phyloP scores from a whole-genome alignment of 2,329 filamentous ascomycete genomes.

The Arachnomyces sp. region DNA sequence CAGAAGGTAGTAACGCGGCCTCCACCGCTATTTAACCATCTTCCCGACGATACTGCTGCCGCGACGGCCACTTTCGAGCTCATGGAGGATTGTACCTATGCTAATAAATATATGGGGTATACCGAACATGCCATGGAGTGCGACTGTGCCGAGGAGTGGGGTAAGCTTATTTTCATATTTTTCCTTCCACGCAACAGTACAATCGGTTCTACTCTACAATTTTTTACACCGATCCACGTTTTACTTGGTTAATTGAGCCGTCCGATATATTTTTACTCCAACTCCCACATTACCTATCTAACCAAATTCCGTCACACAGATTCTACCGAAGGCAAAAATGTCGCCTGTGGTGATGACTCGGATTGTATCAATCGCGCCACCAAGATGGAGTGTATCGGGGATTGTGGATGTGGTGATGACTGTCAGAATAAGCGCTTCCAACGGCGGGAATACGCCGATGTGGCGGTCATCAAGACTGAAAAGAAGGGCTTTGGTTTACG shows the following conservation, averaged over 20 bases:
- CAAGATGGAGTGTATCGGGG: slow-evolving; percentile 88
- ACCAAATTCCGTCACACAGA: slow-evolving; percentile 38
- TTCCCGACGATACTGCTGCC: slow-evolving; percentile 70
- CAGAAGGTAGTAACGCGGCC: slow-evolving; percentile 59
- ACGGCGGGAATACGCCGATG: slow-evolving; percentile 77
- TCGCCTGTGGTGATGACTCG: slow-evolving; percentile 88
- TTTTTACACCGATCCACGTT: slow-evolving; percentile 1
- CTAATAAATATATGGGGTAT: slow-evolving; percentile 80
- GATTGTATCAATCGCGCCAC: slow-evolving; percentile 98
- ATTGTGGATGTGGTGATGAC: slow-evolving; percentile 75
- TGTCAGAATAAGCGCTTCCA: slow-evolving; percentile 97
- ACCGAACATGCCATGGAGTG: slow-evolving; percentile 93
- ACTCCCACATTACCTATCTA: slow-evolving; percentile 3
- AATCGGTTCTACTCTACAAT: slow-evolving; percentile 1
- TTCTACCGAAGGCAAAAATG: slow-evolving; percentile 49
- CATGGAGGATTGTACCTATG: slow-evolving; percentile 80
- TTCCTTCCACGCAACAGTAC: slow-evolving; percentile 6
- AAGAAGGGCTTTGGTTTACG: slow-evolving; percentile 95
- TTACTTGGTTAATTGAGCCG: neutral
- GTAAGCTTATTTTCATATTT: slow-evolving; percentile 50
- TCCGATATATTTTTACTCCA: slow-evolving; percentile 2
- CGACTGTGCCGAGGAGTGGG: slow-evolving; percentile 90
- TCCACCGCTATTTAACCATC: slow-evolving; percentile 60
- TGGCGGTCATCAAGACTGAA: slow-evolving; percentile 93
- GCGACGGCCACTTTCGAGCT: slow-evolving; percentile 69